Conservation (phyloP, 805 yeast genomes). For the Candida maltosa region DNA sequence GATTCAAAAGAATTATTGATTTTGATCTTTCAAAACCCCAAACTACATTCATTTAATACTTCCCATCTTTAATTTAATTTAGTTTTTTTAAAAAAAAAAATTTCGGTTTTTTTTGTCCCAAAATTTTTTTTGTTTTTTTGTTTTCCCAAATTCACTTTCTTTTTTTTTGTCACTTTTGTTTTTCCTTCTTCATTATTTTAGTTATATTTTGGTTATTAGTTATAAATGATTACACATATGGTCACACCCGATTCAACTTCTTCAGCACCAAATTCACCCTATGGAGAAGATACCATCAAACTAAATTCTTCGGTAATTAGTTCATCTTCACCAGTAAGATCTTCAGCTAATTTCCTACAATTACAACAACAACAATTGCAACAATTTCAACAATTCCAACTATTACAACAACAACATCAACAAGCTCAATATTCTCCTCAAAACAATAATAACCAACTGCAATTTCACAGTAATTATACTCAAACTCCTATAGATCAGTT, state of each 20-base stretch:
- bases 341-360: background rate
- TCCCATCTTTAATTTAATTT: no score
- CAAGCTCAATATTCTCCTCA: conserved; percentile 2
- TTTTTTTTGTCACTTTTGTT: background rate
- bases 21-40: background rate
- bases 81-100: background rate
- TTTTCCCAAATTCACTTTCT: background rate
- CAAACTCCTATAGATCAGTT: conserved; percentile 1
- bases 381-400: conserved; percentile 7
- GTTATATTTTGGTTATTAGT: background rate
- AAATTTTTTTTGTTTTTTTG: no score
- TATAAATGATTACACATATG: background rate
- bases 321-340: background rate
- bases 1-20: no score
- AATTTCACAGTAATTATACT: background rate
- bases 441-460: background rate
- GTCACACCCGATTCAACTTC: conserved; percentile 8
- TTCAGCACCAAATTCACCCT: conserved; percentile 18
- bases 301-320: conserved; percentile 9
- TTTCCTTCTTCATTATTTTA: background rate
- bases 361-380: conserved; percentile 1
- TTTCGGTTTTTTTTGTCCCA: no score
- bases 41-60: no score
- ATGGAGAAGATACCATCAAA: conserved; percentile 19
- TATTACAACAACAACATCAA: conserved; percentile 4